Conservation (phyloP, 2,329 filamentous ascomycete species). For the Epichloe gansuensis region DNA sequence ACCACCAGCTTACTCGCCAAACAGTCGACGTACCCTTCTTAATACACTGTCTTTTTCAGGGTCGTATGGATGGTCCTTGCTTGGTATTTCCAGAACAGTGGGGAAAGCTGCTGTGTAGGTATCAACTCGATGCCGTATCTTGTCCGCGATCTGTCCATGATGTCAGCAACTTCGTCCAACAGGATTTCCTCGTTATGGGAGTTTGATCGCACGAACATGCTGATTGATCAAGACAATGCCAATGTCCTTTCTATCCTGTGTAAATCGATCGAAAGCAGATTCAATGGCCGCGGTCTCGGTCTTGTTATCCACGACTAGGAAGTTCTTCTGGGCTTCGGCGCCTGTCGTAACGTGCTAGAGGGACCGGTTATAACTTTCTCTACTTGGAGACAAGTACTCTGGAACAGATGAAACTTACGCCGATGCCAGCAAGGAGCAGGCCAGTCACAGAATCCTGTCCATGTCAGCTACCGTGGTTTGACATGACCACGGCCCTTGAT, state of each 20-base stretch:
- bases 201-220: slow-evolving; percentile 50
- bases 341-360: slow-evolving; percentile 76
- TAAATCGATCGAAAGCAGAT: slow-evolving; percentile 80
- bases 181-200: not conserved
- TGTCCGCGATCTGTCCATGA: slow-evolving; percentile 65
- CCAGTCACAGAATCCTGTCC: slow-evolving; percentile 87
- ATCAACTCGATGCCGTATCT: slow-evolving; percentile 83
- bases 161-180: not conserved
- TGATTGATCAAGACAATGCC: slow-evolving; percentile 96
- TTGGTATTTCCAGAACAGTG: slow-evolving; percentile 91
- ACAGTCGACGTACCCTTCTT: slow-evolving; percentile 61
- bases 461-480: slow-evolving; percentile 15
- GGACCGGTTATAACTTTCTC: not conserved
- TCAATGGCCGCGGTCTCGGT: slow-evolving; percentile 84
- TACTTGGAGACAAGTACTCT: not conserved
- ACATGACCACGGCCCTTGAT: not conserved
- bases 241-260: slow-evolving; percentile 85
- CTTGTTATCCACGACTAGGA: slow-evolving; percentile 89
- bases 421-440: slow-evolving; percentile 86
- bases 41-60: slow-evolving; percentile 97
- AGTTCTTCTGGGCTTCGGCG: slow-evolving; percentile 90
- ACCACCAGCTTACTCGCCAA: slow-evolving; percentile 46
- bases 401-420: slow-evolving; percentile 41
- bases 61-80: slow-evolving; percentile 98
- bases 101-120: slow-evolving; percentile 90